A percentile compares a stretch with the other conserved stretches of the same genome.
Evolutionary conservation across 306 rosid genomes (phyloP).

Genomic region (Clitoria ternatea): DNA sequence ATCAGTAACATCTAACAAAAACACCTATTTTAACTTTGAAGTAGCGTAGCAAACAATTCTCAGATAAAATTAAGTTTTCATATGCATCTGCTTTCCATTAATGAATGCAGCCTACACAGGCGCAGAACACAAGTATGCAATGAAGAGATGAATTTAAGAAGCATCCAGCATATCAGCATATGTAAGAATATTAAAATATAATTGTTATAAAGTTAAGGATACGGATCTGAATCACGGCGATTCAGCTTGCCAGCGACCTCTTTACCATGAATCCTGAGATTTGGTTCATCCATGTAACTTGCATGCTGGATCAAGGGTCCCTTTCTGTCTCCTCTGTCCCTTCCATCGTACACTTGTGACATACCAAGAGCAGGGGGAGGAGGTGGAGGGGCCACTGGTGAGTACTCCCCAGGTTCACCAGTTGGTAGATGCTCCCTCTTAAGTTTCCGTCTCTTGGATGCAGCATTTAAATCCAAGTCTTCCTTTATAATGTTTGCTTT

Average conservation of each 20-base stretch:
- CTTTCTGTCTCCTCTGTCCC: slow-evolving; percentile 92
- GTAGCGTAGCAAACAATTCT: no score
- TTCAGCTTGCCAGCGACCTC: slow-evolving; percentile 78
- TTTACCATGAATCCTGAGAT: slow-evolving; percentile 76
- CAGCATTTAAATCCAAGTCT: slow-evolving; percentile 67
- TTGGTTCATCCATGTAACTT: slow-evolving; percentile 73
- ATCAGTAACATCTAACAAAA: slow-evolving; percentile 9
- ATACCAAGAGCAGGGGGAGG: slow-evolving; percentile 49
- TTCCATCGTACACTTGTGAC: slow-evolving; percentile 76
- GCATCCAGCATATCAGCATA: neutral
- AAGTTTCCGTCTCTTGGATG: slow-evolving; percentile 87
- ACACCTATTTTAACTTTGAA: neutral
- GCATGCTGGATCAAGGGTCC: slow-evolving; percentile 64
- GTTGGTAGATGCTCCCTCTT: slow-evolving; percentile 81
- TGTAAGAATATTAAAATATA: no score
- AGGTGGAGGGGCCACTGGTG: slow-evolving; percentile 79
- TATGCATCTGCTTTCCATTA: neutral
- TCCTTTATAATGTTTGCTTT: slow-evolving; percentile 74
- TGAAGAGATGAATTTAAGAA: neutral
- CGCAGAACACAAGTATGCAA: neutral
- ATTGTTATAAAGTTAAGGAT: slow-evolving; percentile 53
- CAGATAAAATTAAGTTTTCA: no score
- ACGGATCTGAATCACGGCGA: slow-evolving; percentile 88
- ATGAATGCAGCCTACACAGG: neutral
- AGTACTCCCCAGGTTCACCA: slow-evolving; percentile 86